phyloP scores from a whole-genome alignment of 1,284 basidiomycete genomes.

The Cryptococcus sp. region DNA sequence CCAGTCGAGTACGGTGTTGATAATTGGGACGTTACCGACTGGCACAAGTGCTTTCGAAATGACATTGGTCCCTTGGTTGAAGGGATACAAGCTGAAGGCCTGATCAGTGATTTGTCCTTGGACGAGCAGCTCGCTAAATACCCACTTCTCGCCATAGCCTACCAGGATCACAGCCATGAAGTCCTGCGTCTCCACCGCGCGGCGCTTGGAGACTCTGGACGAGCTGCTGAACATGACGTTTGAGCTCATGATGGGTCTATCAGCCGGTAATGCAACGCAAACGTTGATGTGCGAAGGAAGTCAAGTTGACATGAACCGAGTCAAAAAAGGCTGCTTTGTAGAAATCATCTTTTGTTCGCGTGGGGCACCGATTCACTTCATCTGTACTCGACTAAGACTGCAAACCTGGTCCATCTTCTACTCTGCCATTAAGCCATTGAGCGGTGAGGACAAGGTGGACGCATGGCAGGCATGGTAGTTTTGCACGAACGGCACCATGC shows the following conservation, averaged over 20 bases:
- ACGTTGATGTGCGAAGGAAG: background rate
- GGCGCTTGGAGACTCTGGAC: constrained; percentile 14
- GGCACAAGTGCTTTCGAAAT: constrained; percentile 75
- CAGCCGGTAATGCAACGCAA: too few species aligned
- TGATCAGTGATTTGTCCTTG: background rate
- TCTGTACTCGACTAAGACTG: too few species aligned
- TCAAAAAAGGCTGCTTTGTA: too few species aligned
- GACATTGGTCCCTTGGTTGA: constrained; percentile 49
- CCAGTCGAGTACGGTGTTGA: constrained; percentile 83
- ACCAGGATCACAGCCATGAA: constrained; percentile 82
- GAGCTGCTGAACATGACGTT: constrained; percentile 18
- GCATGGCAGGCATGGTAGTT: too few species aligned
- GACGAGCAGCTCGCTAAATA: constrained; percentile 9
- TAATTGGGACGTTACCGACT: constrained; percentile 81
- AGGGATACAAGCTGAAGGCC: constrained; percentile 45
- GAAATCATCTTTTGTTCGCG: too few species aligned
- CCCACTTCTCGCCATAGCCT: constrained; percentile 83
- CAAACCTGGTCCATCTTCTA: too few species aligned
- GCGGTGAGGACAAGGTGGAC: too few species aligned
- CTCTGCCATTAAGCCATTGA: too few species aligned
- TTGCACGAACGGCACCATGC: too few species aligned
- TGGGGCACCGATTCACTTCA: too few species aligned
- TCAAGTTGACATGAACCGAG: background rate
- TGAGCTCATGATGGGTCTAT: constrained; percentile 3
- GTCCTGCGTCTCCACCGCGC: constrained; percentile 57